phyloP scores from a whole-genome alignment of 1,284 basidiomycete genomes.

The Calocybe gambosa region DNA sequence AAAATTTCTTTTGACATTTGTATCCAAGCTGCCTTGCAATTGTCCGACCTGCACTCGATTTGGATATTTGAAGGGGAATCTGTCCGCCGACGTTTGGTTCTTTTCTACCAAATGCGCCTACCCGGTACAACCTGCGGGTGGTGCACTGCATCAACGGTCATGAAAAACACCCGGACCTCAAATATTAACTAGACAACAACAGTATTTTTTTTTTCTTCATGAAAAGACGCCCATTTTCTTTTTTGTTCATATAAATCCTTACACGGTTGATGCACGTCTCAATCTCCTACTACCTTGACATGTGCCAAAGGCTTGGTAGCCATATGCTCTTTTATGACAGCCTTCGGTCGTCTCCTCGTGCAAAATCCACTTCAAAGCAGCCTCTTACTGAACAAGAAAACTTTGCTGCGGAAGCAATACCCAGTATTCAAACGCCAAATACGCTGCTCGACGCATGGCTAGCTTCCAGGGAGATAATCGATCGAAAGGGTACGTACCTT shows the following conservation, averaged over 20 bases:
- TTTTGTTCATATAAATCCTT: conserved; percentile 22
- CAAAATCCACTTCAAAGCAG: conserved; percentile 19
- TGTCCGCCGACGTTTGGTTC: conserved; percentile 28
- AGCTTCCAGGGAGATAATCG: conserved; percentile 48
- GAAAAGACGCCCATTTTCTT: conserved; percentile 12
- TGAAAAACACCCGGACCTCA: conserved; percentile 35
- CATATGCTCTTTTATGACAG: conserved; percentile 29
- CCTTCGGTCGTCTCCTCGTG: conserved; percentile 23
- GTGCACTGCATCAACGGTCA: conserved; percentile 36
- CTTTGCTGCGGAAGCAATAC: conserved; percentile 1
- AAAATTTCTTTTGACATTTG: conserved; percentile 12
- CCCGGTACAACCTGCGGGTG: conserved; percentile 30
- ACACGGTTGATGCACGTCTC: conserved; percentile 24
- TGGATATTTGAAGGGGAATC: conserved; percentile 29
- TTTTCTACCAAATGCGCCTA: conserved; percentile 35
- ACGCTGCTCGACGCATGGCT: conserved; percentile 57
- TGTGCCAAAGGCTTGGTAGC: conserved; percentile 30
- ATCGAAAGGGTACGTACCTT: conserved; percentile 36
- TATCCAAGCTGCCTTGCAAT: conserved; percentile 17
- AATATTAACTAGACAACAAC: conserved; percentile 30
- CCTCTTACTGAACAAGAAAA: conserved; percentile 15
- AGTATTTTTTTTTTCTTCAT: conserved; percentile 16
- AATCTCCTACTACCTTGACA: conserved; percentile 25
- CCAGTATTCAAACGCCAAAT: conserved; percentile 19
- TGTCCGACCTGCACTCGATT: conserved; percentile 19